Base-by-base conservation (phyloP, 371 early-diverging fungal species). In the Haplosporangium sp. region DNA sequence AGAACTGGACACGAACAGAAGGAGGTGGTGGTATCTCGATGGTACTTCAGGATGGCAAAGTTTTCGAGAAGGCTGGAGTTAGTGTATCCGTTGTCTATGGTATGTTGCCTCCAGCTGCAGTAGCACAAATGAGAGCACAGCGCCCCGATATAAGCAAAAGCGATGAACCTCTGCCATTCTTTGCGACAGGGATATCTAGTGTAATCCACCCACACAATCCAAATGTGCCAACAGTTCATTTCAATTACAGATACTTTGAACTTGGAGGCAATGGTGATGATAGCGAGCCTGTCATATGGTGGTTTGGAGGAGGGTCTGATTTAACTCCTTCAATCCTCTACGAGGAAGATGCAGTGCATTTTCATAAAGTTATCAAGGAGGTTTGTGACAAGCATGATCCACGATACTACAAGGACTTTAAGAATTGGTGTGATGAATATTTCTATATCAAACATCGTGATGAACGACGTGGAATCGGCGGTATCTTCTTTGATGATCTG, bases 181-280 rank as follows among this genome's bases (percentile, higher is more conserved):
- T 95, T 76, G 98, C 93, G 1, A 94, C 97, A 1, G 98, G 98
- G 4, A 93, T 98, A 57, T 94, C 94, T 2, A 87, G 95, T 53
- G 98, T 99, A 44, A 90, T 97, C 82, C 98, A 99, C 69, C 97
- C 98, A 20, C 90, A 92, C 78, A 99, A 98, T 84, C 99, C 98
- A 15, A 90, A 93, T 74, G 96, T 95, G 1, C 98, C 99, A 1
- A 99, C 99, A 0, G 93, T 95, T 3, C 99, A 99, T 74, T 86
- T 95, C 84, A 99, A 99, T 85, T 99, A 97, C 84, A 92, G 99
- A 15, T 98, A 98, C 81, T 98, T 99, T 89, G 98, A 99, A 72
- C 86, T 95, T n/a, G 87, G 86, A 73, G 84, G 88, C 55, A 85
- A 83, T 40, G 84, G 85, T 0, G 88, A 89, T 58, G 72, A 61